Base-by-base conservation (phyloP, 2,329 filamentous ascomycete species). In the Samsoniella hepiali region DNA sequence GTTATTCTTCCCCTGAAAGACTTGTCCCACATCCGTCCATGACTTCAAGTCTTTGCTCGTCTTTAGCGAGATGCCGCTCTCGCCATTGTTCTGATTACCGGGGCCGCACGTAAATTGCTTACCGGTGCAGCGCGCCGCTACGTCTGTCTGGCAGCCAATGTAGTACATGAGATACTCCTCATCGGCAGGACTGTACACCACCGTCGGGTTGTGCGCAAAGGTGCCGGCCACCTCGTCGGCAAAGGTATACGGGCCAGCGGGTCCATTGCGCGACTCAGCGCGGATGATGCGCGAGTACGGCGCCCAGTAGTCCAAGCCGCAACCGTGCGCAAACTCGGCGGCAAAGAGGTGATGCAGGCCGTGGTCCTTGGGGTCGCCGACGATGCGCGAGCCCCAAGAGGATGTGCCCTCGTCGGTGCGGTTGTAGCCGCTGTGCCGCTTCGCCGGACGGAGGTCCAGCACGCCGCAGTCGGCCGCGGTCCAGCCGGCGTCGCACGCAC, bases 151-250 rank as follows among this genome's bases (percentile, higher is more conserved):
- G 57, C n/a, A 68, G 5, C 80, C 80, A 45, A 82, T 83, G 29
- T 74, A 72, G 64, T 81, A 81, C 1, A 82, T 65, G 0, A 83
- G 67, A 49, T 79, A 82, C 27, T 72, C 72, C 2, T 72, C 44
- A n/a, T 82, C 79, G 0, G 74, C 76, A 0, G 75, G 75, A 38
- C 77, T 81, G 67, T 76, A 82, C 0, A 81, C 67, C 0, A 77
- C 73, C 0, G 77, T 77, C 1, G 79, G 78, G 40, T 82, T 83
- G 63, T 82, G 81, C 1, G 74, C 75, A 49, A 82, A 83, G 2
- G 75, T 76, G 2, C 72, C 70, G 2, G 75, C 73, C 0, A 83
- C 68, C 5, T 75, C 73, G 17, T 78, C 73, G 0, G 72, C 75
- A 60, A 75, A 82, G 5, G 65, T 56, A 51, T 82, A 82, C 0